A percentile compares a stretch with the other conserved stretches of the same genome.
Conservation (phyloP, 345 rosid genomes). For the Melaleuca alternifolia region DNA sequence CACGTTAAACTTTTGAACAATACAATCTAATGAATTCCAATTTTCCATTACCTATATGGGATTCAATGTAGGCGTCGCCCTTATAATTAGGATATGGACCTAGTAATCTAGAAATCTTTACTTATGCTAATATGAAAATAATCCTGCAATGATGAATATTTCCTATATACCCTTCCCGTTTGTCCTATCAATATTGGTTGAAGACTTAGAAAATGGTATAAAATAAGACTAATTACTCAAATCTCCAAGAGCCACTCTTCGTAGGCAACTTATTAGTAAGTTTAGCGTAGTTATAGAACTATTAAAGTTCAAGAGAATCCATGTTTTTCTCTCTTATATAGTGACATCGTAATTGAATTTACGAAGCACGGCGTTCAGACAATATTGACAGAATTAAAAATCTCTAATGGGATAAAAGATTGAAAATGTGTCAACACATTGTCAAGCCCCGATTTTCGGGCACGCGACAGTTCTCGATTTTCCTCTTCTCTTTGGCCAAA, state of each 20-base stretch:
- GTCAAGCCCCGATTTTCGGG: no score
- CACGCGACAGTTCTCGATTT: no score
- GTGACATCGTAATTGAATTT: neutral
- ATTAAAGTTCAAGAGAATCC: neutral
- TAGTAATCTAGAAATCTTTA: neutral
- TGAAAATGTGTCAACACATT: neutral
- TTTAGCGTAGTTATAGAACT: neutral
- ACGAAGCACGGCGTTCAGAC: neutral
- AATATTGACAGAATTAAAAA: neutral
- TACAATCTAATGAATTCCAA: neutral
- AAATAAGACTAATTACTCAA: neutral
- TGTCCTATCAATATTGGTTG: neutral
- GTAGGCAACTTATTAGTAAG: neutral
- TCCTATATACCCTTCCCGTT: neutral
- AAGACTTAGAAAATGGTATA: neutral
- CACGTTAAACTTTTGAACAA: neutral
- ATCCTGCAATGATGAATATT: neutral
- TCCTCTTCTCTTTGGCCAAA: no score
- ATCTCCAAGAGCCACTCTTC: neutral
- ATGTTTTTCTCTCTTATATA: neutral
- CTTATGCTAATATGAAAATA: neutral
- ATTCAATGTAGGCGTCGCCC: neutral
- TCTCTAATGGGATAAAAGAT: neutral
- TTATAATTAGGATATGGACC: neutral
- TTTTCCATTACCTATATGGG: no score